These are phyloP conservation scores for Viola odorata DNA, from an alignment of 345 rosid genomes.

Conservation along the genomic window DNA sequence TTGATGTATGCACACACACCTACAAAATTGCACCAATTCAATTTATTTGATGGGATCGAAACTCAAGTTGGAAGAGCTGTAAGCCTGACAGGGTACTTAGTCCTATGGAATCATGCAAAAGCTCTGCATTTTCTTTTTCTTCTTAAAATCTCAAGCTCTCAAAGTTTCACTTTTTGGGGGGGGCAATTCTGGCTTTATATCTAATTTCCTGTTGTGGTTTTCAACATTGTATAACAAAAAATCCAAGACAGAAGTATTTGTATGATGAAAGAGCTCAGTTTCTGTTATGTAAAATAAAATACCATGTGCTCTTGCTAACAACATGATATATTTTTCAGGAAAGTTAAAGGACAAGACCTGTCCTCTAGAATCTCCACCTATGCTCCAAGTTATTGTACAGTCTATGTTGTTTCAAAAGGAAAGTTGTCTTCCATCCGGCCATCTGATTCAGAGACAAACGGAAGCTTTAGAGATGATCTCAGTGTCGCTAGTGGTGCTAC, in stretches of 20 bases:
- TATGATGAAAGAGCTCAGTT: neutral
- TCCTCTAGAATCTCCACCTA: slow-evolving; percentile 56
- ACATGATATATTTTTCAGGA: slow-evolving; percentile 35
- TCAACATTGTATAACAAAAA: too few species aligned
- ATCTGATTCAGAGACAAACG: slow-evolving; percentile 49
- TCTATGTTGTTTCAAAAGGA: slow-evolving; percentile 70
- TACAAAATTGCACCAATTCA: too few species aligned
- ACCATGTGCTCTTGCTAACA: neutral
- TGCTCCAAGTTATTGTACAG: slow-evolving; percentile 66
- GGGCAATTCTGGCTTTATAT: too few species aligned
- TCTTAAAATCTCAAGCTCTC: too few species aligned
- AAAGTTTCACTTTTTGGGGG: too few species aligned
- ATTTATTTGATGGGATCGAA: too few species aligned
- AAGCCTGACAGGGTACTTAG: too few species aligned
- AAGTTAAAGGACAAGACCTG: slow-evolving; percentile 40
- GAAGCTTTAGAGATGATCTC: slow-evolving; percentile 40
- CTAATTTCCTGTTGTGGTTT: too few species aligned
- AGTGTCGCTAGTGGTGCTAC: slow-evolving; percentile 41
- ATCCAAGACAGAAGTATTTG: neutral
- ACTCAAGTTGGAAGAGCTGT: too few species aligned
- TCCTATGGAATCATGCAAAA: too few species aligned
- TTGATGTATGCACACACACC: neutral
- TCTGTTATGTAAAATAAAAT: neutral
- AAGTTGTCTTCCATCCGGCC: slow-evolving; percentile 73
- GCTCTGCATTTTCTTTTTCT: too few species aligned